Evolutionary conservation across 768 basidiomycete species (phyloP), one percentile per base, ranked within the genome.

Genomic region (Megacollybia marginata): DNA sequence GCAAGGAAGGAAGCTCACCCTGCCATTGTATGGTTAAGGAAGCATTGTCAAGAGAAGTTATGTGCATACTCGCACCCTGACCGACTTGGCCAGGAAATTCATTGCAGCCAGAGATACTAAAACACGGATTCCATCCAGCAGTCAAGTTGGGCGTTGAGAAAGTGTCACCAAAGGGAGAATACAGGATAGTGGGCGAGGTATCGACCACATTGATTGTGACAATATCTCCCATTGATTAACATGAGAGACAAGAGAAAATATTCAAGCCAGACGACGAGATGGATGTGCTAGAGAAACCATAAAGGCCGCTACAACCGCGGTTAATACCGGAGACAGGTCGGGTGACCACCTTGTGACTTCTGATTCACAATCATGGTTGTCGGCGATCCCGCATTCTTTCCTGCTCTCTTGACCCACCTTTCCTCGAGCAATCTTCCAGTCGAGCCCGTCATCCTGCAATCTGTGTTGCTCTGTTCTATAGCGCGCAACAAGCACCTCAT

Each of bases 101-200:
- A 0, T 73, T 69, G 48, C 75, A 81, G 8, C 79, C 81, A 11
- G 80, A 75, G 38, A 40, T 45, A 2, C 68, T 63, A 63, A 76
- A 87, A 65, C 72, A 77, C 15, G 85, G 77, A 59, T 80, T 80
- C 88, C 88, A 91, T 59, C 85, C 85, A 23, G 69, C 71, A 16
- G 63, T 57, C 38, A 79, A 57, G 56, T 80, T 69, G 1, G 76
- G 64, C 46, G 72, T 62, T 36, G 75, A 67, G 50, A 79, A 66
- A 10, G 74, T 75, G 62, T 85, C 82, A 40, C 68, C 58, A 52
- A 80, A 76, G 19, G 88, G 86, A 51, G 62, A 70, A 68, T 87
- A 89, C 23, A 57, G 53, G 55, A 88, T 67, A 43, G 70, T 59
- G 4, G 86, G 86, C 40, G 86, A 87, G 48, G 80, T 79, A 61